phyloP scores from a whole-genome alignment of 495 filamentous ascomycete genomes.

The Arthonia radiata region DNA sequence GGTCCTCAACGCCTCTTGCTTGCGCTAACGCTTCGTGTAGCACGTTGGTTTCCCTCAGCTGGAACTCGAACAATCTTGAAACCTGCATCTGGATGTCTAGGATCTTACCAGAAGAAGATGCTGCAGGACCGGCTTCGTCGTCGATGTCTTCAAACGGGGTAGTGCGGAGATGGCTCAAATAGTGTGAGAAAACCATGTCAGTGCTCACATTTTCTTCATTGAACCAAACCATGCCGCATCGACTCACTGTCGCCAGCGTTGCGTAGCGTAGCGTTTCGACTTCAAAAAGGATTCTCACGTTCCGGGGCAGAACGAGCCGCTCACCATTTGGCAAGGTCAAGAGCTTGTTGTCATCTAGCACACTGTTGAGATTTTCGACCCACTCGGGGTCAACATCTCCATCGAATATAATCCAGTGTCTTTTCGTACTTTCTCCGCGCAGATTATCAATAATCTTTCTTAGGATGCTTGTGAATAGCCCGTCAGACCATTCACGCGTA shows the following conservation, averaged over 20 bases:
- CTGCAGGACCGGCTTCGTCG: conserved; percentile 61
- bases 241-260: conserved; percentile 87
- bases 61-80: conserved; percentile 49
- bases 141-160: conserved; percentile 81
- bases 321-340: conserved; percentile 93
- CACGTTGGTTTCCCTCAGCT: conserved; percentile 53
- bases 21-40: conserved; percentile 49
- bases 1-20: conserved; percentile 52
- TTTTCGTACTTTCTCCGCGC: conserved; percentile 81
- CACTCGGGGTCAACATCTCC: conserved; percentile 97
- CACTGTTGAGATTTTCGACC: conserved; percentile 99
- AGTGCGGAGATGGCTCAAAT: conserved; percentile 57
- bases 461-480: conserved; percentile 89
- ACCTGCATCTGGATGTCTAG: conserved; percentile 51
- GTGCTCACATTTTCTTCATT: conserved; percentile 89
- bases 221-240: conserved; percentile 99
- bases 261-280: conserved; percentile 97
- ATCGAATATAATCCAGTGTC: conserved; percentile 98
- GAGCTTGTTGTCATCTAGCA: conserved; percentile 95
- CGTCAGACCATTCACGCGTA: conserved; percentile 95
- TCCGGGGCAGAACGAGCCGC: conserved; percentile 74
- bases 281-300: conserved; percentile 98
- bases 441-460: conserved; percentile 98
- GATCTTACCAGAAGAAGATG: conserved; percentile 52
- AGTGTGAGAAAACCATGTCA: conserved; percentile 77